phyloP scores from a whole-genome alignment of 2,329 filamentous ascomycete genomes.

The Dothiorella sarmentorum region DNA sequence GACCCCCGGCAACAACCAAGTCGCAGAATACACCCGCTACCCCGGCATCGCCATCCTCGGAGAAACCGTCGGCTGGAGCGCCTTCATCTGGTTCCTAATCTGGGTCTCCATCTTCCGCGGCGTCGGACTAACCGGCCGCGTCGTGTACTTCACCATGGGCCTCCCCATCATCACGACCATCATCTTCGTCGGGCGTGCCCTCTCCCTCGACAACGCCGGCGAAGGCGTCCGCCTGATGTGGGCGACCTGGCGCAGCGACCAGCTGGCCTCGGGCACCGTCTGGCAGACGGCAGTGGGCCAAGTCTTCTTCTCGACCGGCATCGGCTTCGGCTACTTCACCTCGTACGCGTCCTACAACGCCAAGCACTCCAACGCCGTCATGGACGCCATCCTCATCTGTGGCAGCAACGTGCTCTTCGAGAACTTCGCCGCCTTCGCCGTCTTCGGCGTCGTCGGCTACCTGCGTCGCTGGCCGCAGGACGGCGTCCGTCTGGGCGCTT shows the following conservation, averaged over 20 bases:
- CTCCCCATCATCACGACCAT: conserved; percentile 56
- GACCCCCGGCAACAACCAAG: conserved; percentile 40
- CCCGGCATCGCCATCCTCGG: conserved; percentile 48
- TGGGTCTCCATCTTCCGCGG: conserved; percentile 60
- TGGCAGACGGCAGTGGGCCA: conserved; percentile 61
- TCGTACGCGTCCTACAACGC: conserved; percentile 57
- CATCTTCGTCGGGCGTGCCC: conserved; percentile 53
- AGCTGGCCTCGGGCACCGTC: conserved; percentile 50
- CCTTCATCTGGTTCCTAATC: conserved; percentile 58
- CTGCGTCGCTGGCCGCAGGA: conserved; percentile 42
- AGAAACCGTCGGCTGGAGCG: conserved; percentile 57
- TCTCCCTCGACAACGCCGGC: conserved; percentile 53
- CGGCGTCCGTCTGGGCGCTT: conserved; percentile 50
- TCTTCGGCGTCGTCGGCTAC: conserved; percentile 57
- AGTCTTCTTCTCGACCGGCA: conserved; percentile 58
- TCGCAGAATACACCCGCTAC: conserved; percentile 48
- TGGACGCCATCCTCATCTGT: conserved; percentile 57
- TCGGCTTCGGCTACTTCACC: conserved; percentile 59
- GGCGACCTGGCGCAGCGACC: conserved; percentile 48
- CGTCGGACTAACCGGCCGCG: conserved; percentile 56
- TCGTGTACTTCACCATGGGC: conserved; percentile 62
- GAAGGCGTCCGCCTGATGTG: conserved; percentile 51
- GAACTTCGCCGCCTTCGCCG: conserved; percentile 48
- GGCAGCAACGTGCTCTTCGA: conserved; percentile 57
- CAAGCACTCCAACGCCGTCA: conserved; percentile 56